These are phyloP conservation scores for Exophiala sp. DNA, from an alignment of 2,329 filamentous ascomycete species.

Conservation along the genomic window DNA sequence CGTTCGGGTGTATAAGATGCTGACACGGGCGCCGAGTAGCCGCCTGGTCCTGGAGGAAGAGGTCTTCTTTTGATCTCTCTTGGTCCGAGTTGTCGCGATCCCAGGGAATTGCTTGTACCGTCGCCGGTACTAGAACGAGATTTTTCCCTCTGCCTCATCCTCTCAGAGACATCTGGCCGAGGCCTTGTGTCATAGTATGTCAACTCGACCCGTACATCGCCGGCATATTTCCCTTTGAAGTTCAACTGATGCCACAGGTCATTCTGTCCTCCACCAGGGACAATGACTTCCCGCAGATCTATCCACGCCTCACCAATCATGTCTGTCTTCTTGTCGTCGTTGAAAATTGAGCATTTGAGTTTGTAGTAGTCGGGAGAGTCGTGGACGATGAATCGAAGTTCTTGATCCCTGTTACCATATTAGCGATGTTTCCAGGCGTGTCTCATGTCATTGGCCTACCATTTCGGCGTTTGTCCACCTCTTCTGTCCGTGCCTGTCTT, in stretches of 20 bases:
- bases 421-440: neutral
- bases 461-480: conserved; percentile 91
- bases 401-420: conserved; percentile 75
- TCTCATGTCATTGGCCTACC: conserved; percentile 56
- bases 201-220: conserved; percentile 89
- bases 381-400: conserved; percentile 92
- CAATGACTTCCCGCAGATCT: conserved; percentile 73
- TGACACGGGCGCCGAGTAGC: conserved; percentile 10
- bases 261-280: conserved; percentile 84
- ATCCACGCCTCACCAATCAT: conserved; percentile 94
- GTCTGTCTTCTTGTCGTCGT: conserved; percentile 97
- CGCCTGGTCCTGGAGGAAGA: conserved; percentile 68
- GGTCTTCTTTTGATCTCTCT: conserved; percentile 71
- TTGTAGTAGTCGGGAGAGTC: conserved; percentile 95
- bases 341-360: conserved; percentile 93
- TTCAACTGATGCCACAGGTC: conserved; percentile 87
- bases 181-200: conserved; percentile 91
- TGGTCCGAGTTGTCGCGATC: conserved; percentile 55
- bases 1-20: conserved; percentile 3
- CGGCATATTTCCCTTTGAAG: conserved; percentile 91
- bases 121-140: conserved; percentile 34
- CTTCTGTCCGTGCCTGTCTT: conserved; percentile 93
- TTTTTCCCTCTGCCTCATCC: conserved; percentile 46
- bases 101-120: conserved; percentile 29
- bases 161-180: conserved; percentile 68